These are phyloP conservation scores for Jimgerdemannia flammicorona DNA, from an alignment of 192 early-diverging fungal species.

Conservation along the genomic window DNA sequence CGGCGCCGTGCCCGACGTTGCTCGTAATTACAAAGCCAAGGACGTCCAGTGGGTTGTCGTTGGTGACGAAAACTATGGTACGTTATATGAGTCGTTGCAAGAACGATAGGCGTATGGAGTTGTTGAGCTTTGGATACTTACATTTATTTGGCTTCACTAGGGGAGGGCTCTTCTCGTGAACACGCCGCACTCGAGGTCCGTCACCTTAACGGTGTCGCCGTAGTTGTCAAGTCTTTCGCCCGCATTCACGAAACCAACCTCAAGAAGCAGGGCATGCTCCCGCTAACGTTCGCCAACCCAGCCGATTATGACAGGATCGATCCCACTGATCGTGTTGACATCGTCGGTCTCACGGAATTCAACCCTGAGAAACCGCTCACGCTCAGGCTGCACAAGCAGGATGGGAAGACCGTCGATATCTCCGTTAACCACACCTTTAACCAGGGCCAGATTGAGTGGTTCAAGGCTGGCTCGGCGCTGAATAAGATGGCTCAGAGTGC, in stretches of 20 bases:
- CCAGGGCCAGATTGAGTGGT: conserved; percentile 98
- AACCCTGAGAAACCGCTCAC: conserved; percentile 83
- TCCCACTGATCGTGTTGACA: conserved; percentile 82
- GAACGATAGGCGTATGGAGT: too few relatives aligned
- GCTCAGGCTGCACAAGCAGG: conserved; percentile 75
- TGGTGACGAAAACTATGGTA: conserved; percentile 97
- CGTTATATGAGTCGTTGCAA: too few relatives aligned
- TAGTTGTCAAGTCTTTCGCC: conserved; percentile 96
- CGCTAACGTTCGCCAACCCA: conserved; percentile 91
- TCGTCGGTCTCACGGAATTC: conserved; percentile 83
- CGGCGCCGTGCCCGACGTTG: conserved; percentile 88
- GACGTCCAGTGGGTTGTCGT: conserved; percentile 90
- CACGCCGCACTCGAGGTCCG: conserved; percentile 98
- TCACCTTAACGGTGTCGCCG: conserved; percentile 89
- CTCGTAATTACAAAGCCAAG: conserved; percentile 92
- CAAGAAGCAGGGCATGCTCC: conserved; percentile 99
- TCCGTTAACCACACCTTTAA: conserved; percentile 97
- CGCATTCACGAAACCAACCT: conserved; percentile 99
- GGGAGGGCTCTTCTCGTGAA: conserved; percentile 98
- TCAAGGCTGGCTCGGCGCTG: conserved; percentile 91
- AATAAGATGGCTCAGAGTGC: conserved; percentile 72
- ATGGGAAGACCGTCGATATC: conserved; percentile 76
- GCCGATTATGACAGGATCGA: conserved; percentile 92
- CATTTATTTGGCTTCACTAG: too few relatives aligned
- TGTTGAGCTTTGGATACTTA: too few relatives aligned